A percentile compares a stretch with the other conserved stretches of the same genome.
phyloP scores from a whole-genome alignment of 371 early-diverging fungal genomes.

The Mortierella sp. region DNA sequence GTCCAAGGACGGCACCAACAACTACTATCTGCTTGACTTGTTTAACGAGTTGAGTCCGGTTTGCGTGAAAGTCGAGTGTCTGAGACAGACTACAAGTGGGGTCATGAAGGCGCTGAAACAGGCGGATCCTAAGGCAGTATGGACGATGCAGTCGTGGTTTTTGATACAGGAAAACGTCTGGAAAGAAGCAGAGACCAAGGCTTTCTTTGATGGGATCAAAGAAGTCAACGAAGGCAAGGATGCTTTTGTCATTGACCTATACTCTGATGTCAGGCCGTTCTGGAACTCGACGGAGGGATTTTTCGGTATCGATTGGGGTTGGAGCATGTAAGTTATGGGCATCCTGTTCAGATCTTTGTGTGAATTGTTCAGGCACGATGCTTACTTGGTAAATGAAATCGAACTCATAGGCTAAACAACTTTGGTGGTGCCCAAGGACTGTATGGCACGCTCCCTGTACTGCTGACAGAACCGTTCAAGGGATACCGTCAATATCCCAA shows the following conservation, averaged over 20 bases:
- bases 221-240: conserved; percentile 31
- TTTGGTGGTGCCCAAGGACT: conserved; percentile 50
- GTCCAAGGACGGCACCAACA: background rate
- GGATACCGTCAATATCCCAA: conserved; percentile 28
- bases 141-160: conserved; percentile 53
- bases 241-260: conserved; percentile 50
- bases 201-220: conserved; percentile 51
- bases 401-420: conserved; percentile 35
- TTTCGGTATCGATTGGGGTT: conserved; percentile 53
- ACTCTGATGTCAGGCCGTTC: conserved; percentile 38
- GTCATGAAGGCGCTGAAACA: conserved; percentile 46
- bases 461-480: conserved; percentile 37
- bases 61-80: conserved; percentile 20
- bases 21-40: conserved; percentile 41
- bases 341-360: too few species aligned
- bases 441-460: conserved; percentile 39
- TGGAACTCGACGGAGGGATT: conserved; percentile 34
- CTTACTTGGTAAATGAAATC: background rate
- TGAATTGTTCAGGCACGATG: background rate
- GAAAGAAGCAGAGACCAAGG: conserved; percentile 20
- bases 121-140: conserved; percentile 46
- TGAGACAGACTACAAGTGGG: conserved; percentile 11
- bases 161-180: conserved; percentile 20
- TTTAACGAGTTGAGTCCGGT: conserved; percentile 41
- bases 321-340: conserved; percentile 48